These are phyloP conservation scores for Aureobasidium musti DNA, from an alignment of 2,329 filamentous ascomycete genomes.

Conservation along the genomic window DNA sequence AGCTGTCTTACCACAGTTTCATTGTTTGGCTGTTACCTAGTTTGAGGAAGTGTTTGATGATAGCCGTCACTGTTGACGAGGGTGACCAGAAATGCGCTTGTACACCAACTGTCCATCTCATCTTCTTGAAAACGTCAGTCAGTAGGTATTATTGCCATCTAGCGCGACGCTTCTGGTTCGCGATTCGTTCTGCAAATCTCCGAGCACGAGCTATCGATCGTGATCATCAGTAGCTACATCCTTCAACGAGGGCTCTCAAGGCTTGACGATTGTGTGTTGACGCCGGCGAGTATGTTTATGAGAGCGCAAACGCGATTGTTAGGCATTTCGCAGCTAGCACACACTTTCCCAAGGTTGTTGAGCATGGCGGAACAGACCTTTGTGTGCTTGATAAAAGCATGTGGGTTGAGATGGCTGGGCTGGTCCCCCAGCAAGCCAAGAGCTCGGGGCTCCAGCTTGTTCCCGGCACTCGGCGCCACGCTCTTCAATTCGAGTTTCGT, in stretches of 20 bases:
- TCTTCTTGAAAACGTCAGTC: too few relatives aligned
- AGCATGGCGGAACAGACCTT: not conserved
- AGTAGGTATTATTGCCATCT: not conserved
- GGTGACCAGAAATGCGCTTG: not conserved
- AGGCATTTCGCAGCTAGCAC: not conserved
- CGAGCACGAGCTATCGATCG: conserved; percentile 6
- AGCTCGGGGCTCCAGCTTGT: conserved; percentile 25
- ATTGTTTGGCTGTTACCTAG: not conserved
- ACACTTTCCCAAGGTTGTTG: not conserved
- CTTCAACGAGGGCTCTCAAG: too few relatives aligned
- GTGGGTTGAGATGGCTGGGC: conserved; percentile 26
- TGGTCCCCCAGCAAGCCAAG: conserved; percentile 27
- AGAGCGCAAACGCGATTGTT: too few relatives aligned
- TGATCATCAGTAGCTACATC: not conserved
- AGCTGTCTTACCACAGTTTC: not conserved
- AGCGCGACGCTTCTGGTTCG: conserved; percentile 7
- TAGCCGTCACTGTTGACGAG: not conserved
- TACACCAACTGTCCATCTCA: not conserved
- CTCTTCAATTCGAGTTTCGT: conserved; percentile 1
- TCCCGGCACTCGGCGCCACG: conserved; percentile 24
- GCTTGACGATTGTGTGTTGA: not conserved
- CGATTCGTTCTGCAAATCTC: conserved; percentile 18
- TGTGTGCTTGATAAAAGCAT: conserved; percentile 3
- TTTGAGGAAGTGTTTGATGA: not conserved
- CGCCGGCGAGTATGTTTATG: not conserved